A percentile compares a stretch with the other conserved stretches of the same genome.
Evolutionary conservation across 2,329 filamentous ascomycete genomes (phyloP).

Genomic region (Phaeoacremonium minimum): DNA sequence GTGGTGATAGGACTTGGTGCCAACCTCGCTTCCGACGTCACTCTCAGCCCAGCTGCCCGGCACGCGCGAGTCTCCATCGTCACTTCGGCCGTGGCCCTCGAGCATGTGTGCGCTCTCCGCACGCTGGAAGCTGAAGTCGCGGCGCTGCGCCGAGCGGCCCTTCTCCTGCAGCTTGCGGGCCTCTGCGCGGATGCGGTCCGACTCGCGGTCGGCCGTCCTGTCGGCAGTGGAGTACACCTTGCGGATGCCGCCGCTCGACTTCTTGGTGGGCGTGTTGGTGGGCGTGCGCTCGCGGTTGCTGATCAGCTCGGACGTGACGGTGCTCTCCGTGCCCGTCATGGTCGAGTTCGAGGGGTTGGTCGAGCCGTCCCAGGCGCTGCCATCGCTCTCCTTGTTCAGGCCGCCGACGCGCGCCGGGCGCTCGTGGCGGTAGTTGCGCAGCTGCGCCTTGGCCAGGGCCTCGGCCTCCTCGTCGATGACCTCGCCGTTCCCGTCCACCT

Average conservation of each 20-base stretch:
- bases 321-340: slow-evolving; percentile 19
- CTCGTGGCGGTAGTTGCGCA: slow-evolving; percentile 82
- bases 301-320: slow-evolving; percentile 60
- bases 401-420: slow-evolving; percentile 83
- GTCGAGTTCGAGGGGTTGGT: slow-evolving; percentile 62
- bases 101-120: slow-evolving; percentile 30
- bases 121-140: slow-evolving; percentile 52
- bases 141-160: slow-evolving; percentile 34
- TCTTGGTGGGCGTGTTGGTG: slow-evolving; percentile 48
- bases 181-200: slow-evolving; percentile 52
- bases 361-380: slow-evolving; percentile 72
- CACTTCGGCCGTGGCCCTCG: slow-evolving; percentile 9
- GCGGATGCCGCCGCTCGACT: slow-evolving; percentile 42
- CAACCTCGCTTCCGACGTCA: slow-evolving; percentile 41
- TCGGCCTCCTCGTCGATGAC: slow-evolving; percentile 63
- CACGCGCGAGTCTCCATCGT: slow-evolving; percentile 12
- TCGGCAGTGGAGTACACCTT: slow-evolving; percentile 60
- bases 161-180: slow-evolving; percentile 51
- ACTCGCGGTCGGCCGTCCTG: slow-evolving; percentile 45
- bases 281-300: slow-evolving; percentile 53
- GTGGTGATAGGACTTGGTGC: slow-evolving; percentile 55
- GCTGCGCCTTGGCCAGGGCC: slow-evolving; percentile 59
- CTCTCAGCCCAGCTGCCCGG: slow-evolving; percentile 33
- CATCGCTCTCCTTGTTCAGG: slow-evolving; percentile 78
- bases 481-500: slow-evolving; percentile 53